Percentiles rank a stretch among this genome's conserved stretches.
Conservation (phyloP, 352 stramenopile species). For the Phytophthora megakarya region DNA sequence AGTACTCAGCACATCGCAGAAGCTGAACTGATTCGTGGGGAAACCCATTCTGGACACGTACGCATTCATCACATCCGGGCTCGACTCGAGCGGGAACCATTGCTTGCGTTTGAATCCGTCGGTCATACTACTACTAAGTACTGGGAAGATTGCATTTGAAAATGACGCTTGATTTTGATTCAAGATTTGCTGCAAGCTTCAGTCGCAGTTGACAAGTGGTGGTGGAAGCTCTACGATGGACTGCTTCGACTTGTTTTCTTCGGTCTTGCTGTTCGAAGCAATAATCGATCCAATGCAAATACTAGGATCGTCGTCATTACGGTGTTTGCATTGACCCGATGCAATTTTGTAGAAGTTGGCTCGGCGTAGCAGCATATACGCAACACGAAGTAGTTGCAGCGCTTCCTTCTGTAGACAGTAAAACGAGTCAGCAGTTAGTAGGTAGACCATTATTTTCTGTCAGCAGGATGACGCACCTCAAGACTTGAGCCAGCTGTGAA, state of each 20-base stretch:
- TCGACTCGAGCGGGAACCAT: constrained; percentile 94
- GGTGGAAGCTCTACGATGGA: constrained; percentile 21
- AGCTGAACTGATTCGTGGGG: constrained; percentile 84
- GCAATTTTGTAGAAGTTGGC: constrained; percentile 49
- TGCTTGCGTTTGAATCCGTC: constrained; percentile 58
- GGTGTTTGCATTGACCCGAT: constrained; percentile 43
- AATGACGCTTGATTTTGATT: too few species aligned
- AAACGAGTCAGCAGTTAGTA: background rate
- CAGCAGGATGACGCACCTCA: constrained; percentile 34
- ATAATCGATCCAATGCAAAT: constrained; percentile 15
- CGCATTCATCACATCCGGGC: constrained; percentile 95
- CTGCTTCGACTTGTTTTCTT: background rate
- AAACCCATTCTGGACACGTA: constrained; percentile 95
- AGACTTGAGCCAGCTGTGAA: constrained; percentile 48
- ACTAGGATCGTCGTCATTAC: constrained; percentile 6
- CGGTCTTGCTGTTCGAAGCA: background rate
- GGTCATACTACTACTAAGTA: too few species aligned
- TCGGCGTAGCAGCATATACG: constrained; percentile 58
- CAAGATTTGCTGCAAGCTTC: background rate
- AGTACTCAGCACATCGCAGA: constrained; percentile 95
- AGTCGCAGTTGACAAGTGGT: background rate
- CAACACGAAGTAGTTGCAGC: constrained; percentile 48
- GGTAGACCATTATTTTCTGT: too few species aligned
- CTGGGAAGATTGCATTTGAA: too few species aligned
- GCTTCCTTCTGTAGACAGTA: constrained; percentile 45